Evolutionary conservation across 2,329 filamentous ascomycete species (phyloP), one percentile per base, ranked within the genome.

Genomic region (Pseudocercospora musae): DNA sequence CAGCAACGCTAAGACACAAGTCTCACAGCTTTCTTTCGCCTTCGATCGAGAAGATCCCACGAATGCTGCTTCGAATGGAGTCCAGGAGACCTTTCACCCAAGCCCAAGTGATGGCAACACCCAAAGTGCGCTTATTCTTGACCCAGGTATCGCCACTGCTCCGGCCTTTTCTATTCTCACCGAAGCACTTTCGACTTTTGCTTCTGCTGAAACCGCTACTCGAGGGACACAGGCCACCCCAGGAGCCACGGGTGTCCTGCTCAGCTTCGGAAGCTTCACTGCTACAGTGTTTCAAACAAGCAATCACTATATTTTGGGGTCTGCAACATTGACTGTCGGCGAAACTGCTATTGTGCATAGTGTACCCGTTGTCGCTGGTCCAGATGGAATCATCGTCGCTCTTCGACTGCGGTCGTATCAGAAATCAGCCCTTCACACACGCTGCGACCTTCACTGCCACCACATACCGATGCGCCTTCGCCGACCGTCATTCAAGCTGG

Each of bases 101-200:
- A 29, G 9, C 9, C 27, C 8, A 29, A 29, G 27, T 29, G 8
- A 29, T 29, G 27, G 27, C 27, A 29, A 29, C 27, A 29, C 27
- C 27, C 27, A 29, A 29, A 8, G 27, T 29, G 27, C 27, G 27
- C 7, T 8, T 29, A 29, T 29, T 29, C 27, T 29, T 29, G 27
- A 29, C 8, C 27, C 27, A 29, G 9, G 27, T 29, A 29, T 29
- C 27, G 31, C 31, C 10, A 33, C 10, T 15, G 33, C 33, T 15
- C 42, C 62, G 15, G 62, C 62, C 9, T 53, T 65, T 13, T 65
- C 62, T 2, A 44, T 65, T 9, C 42, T 65, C 10, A 62, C 57
- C 11, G 52, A 59, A 58, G 62, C 62, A 21, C 25, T 65, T 20
- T 54, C 56, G 2, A 65, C 62, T 13, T 65, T 57, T 46, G 10